Percentiles rank a stretch among this genome's conserved stretches.
Evolutionary conservation across 2,329 filamentous ascomycete genomes (phyloP).

Genomic region (Fonsecaea nubica): DNA sequence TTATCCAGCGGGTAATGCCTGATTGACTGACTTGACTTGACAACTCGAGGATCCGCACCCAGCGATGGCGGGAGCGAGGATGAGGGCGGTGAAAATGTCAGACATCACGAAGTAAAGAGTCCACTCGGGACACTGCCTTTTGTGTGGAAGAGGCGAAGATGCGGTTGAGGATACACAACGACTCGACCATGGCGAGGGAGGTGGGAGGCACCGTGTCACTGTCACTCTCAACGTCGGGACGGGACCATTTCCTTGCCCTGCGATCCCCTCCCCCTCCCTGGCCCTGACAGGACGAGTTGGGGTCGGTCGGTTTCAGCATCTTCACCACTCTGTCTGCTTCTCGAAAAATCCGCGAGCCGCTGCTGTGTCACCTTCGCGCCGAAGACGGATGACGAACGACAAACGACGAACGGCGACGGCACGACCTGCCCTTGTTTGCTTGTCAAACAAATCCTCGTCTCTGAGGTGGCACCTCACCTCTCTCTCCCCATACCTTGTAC

Average conservation of each 20-base stretch:
- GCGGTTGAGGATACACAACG: slow-evolving; percentile 21
- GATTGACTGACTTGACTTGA: no score
- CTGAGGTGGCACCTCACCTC: not conserved
- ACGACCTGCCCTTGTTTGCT: no score
- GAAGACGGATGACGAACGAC: not conserved
- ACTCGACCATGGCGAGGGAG: not conserved
- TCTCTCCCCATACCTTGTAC: not conserved
- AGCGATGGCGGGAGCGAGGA: no score
- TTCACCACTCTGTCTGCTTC: not conserved
- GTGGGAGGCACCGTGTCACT: slow-evolving; percentile 10
- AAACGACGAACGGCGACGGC: not conserved
- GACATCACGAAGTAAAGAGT: not conserved
- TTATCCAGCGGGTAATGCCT: no score
- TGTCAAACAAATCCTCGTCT: not conserved
- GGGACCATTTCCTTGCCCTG: slow-evolving; percentile 11
- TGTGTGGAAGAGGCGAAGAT: not conserved
- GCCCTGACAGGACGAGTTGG: not conserved
- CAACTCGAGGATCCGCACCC: not conserved
- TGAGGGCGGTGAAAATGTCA: slow-evolving; percentile 12
- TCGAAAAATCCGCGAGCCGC: not conserved
- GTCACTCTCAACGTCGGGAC: not conserved
- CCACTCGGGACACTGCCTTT: not conserved
- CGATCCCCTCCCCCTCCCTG: slow-evolving; percentile 1
- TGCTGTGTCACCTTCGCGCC: not conserved
- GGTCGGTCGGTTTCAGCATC: slow-evolving; percentile 2